phyloP scores from a whole-genome alignment of 805 yeast genomes.

The Yamadazyma tumulicola region DNA sequence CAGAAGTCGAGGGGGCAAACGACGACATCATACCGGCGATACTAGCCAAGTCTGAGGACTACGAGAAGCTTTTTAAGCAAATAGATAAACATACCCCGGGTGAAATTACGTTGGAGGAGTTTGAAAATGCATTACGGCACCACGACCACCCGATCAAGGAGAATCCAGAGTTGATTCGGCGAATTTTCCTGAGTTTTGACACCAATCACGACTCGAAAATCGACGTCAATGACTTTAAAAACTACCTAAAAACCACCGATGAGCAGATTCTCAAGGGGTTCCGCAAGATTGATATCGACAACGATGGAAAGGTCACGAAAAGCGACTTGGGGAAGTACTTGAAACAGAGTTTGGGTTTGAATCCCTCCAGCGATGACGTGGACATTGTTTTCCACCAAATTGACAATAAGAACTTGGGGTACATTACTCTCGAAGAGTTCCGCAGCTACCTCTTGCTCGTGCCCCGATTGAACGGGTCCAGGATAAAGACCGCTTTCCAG shows the following conservation, averaged over 20 bases:
- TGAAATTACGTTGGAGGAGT: constrained; percentile 45
- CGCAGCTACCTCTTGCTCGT: constrained; percentile 76
- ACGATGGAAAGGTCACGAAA: constrained; percentile 66
- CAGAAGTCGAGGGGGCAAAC: no score
- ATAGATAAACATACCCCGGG: constrained; percentile 44
- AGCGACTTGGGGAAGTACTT: constrained; percentile 69
- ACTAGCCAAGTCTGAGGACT: constrained; percentile 7
- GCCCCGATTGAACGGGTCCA: constrained; percentile 75
- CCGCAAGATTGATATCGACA: constrained; percentile 60
- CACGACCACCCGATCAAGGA: constrained; percentile 64
- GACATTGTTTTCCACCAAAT: constrained; percentile 53
- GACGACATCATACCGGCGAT: neutral
- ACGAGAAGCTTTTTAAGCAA: constrained; percentile 25
- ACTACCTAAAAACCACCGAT: constrained; percentile 65
- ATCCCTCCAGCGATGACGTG: constrained; percentile 50
- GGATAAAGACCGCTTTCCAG: constrained; percentile 76
- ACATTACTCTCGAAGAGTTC: constrained; percentile 81
- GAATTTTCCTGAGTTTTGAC: constrained; percentile 59
- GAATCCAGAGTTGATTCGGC: constrained; percentile 54
- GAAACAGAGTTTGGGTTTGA: constrained; percentile 46
- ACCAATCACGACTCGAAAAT: constrained; percentile 52
- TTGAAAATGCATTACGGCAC: constrained; percentile 41
- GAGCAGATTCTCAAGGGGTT: constrained; percentile 68
- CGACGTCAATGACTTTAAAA: constrained; percentile 63
- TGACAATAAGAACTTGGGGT: constrained; percentile 58